Conservation (phyloP, 2,329 filamentous ascomycete species). For the Cytospora mali region DNA sequence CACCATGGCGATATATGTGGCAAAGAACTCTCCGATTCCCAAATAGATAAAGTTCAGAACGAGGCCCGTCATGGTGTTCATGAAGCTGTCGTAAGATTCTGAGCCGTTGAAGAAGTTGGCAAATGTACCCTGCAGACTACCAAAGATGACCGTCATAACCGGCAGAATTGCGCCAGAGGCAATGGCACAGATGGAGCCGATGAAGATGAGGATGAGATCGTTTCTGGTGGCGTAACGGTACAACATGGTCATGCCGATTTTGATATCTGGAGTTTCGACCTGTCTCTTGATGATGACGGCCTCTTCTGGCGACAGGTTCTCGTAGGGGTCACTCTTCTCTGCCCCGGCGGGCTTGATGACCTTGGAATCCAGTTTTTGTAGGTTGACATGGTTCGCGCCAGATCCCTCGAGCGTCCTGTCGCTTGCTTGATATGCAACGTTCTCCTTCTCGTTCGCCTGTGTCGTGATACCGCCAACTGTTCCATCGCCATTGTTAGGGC, state of each 20-base stretch:
- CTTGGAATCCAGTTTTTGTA: constrained; percentile 50
- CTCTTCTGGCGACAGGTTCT: constrained; percentile 67
- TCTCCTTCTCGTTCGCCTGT: constrained; percentile 8
- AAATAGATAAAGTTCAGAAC: constrained; percentile 87
- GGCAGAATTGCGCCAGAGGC: constrained; percentile 75
- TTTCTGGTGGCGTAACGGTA: constrained; percentile 70
- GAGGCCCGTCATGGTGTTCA: constrained; percentile 59
- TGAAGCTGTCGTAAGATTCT: constrained; percentile 58
- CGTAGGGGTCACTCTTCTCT: constrained; percentile 56
- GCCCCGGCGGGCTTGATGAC: constrained; percentile 41
- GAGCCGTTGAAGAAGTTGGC: constrained; percentile 60
- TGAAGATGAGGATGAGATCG: constrained; percentile 64
- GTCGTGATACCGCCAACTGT: neutral
- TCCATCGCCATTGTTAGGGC: neutral
- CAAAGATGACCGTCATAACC: constrained; percentile 81
- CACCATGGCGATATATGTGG: constrained; percentile 78
- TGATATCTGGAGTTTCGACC: constrained; percentile 64
- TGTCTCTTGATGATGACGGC: constrained; percentile 69
- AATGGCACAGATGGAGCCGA: constrained; percentile 67
- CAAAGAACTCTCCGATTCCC: constrained; percentile 76
- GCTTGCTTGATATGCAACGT: neutral
- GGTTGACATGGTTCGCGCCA: constrained; percentile 19
- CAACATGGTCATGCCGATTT: constrained; percentile 65
- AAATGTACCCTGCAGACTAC: constrained; percentile 73
- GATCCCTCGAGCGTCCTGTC: neutral